Evolutionary conservation across 2,329 filamentous ascomycete genomes (phyloP), one percentile per base, ranked within the genome.

Genomic region (Phaeosphaeria sp.): DNA sequence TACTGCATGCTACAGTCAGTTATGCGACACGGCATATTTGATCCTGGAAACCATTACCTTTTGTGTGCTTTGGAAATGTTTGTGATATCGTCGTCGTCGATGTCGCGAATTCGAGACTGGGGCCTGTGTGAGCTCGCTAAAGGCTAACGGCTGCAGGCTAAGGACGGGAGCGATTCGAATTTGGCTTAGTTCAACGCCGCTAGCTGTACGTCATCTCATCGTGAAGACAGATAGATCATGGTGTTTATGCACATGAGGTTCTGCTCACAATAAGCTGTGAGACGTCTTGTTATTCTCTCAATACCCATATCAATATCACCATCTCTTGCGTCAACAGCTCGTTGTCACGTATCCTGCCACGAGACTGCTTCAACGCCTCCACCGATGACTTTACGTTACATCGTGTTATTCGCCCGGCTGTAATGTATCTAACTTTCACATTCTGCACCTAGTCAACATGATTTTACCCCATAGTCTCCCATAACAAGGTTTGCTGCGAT

Each of bases 81-180:
- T 15, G 30, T 57, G 44, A 44, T 36, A 59, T 57, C 56, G 61
- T 61, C 61, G 59, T 58, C 61, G 60, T 68, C 60, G 60, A 53
- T 49, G 60, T 60, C 65, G 57, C 58, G 65, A 69, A 54, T 57
- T 66, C 60, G 58, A 59, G 52, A 51, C 49, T 39, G 53, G 22
- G 55, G 57, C 53, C 59, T 67, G 68, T 69, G 68, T 49, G 66
- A 61, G 54, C 54, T 47, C 57, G 63, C 63, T 64, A 66, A 64
- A 44, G 30, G 48, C 39, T 53, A 59, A 65, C 61, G 61, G 61
- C 56, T 65, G 62, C 51, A 55, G 27, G 6, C 11, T 13, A 13
- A 13, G n/a, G n/a, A n/a, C 30, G 30, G 30, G 6, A 6, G 30
- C 30, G 11, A 36, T 36, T 36, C 11, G 11, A 36, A 36, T 13